phyloP scores from a whole-genome alignment of 164 flowering plant genomes.

The Umbilicus rupestris region DNA sequence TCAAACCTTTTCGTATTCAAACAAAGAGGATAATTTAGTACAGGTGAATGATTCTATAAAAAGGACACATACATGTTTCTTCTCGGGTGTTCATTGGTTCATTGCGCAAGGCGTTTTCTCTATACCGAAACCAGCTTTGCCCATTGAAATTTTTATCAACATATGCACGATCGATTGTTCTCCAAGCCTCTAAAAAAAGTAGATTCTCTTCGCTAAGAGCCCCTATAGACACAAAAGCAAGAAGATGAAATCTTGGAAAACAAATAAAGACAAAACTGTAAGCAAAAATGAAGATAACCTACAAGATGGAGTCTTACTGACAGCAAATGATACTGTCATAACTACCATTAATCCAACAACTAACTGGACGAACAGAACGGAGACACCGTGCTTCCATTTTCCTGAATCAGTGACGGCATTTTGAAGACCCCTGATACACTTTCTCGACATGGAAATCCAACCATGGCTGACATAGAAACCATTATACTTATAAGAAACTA shows the following conservation, averaged over 20 bases:
- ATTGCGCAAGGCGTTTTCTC: slow-evolving; percentile 81
- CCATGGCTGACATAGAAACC: slow-evolving; percentile 14
- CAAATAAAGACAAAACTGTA: not conserved
- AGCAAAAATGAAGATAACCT: slow-evolving; percentile 22
- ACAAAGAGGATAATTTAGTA: slow-evolving; percentile 9
- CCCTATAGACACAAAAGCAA: slow-evolving; percentile 25
- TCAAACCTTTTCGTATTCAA: too few relatives aligned
- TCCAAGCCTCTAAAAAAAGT: slow-evolving; percentile 96
- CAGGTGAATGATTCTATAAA: not conserved
- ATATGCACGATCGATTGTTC: slow-evolving; percentile 90
- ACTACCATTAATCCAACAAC: slow-evolving; percentile 42
- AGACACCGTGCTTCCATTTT: slow-evolving; percentile 21
- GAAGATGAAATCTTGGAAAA: not conserved
- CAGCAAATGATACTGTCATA: slow-evolving; percentile 41
- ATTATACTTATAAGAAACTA: slow-evolving; percentile 15
- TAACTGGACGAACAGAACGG: slow-evolving; percentile 26
- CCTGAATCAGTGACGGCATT: slow-evolving; percentile 23
- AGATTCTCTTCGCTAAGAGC: slow-evolving; percentile 92
- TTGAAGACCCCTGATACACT: slow-evolving; percentile 14
- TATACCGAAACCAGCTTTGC: slow-evolving; percentile 94
- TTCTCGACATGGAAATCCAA: slow-evolving; percentile 14
- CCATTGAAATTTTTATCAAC: slow-evolving; percentile 90
- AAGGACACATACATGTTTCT: slow-evolving; percentile 63
- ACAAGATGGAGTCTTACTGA: slow-evolving; percentile 52
- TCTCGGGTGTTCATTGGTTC: slow-evolving; percentile 91